A percentile compares a stretch with the other conserved stretches of the same genome.
Conservation (phyloP, 2,329 filamentous ascomycete genomes). For the Pseudopithomyces chartarum region DNA sequence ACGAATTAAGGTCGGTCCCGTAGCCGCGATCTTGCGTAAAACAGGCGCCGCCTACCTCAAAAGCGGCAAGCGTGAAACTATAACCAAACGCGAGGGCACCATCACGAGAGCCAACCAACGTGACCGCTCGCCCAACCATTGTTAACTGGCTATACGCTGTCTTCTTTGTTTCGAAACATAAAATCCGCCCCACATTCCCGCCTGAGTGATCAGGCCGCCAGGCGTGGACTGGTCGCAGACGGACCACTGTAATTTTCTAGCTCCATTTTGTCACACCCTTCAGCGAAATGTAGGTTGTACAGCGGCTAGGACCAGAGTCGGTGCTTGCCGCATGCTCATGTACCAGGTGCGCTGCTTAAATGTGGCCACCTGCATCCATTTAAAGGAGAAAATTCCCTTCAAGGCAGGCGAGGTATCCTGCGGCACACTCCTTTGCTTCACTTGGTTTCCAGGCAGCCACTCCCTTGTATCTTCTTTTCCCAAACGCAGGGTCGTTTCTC, state of each 20-base stretch:
- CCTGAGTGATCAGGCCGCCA: slow-evolving; percentile 4
- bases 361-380: slow-evolving; percentile 18
- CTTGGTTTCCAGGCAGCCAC: slow-evolving; percentile 32
- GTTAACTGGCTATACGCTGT: slow-evolving; percentile 21
- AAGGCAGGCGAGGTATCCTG: slow-evolving; percentile 26
- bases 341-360: neutral
- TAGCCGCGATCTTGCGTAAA: neutral
- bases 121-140: slow-evolving; percentile 14
- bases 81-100: slow-evolving; percentile 23
- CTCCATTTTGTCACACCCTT: slow-evolving; percentile 19
- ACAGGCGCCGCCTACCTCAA: slow-evolving; percentile 27
- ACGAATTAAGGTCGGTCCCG: slow-evolving; percentile 6
- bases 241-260: slow-evolving; percentile 22
- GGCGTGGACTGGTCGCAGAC: slow-evolving; percentile 29
- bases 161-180: slow-evolving; percentile 36
- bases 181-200: slow-evolving; percentile 12
- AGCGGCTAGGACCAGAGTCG: slow-evolving; percentile 25
- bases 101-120: slow-evolving; percentile 11
- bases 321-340: neutral
- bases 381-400: slow-evolving; percentile 26
- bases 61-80: slow-evolving; percentile 30
- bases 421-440: slow-evolving; percentile 28
- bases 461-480: slow-evolving; percentile 32
- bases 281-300: slow-evolving; percentile 26
- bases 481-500: slow-evolving; percentile 39